Base-by-base conservation (phyloP, 805 yeast species). In the Starmerella kuoi region DNA sequence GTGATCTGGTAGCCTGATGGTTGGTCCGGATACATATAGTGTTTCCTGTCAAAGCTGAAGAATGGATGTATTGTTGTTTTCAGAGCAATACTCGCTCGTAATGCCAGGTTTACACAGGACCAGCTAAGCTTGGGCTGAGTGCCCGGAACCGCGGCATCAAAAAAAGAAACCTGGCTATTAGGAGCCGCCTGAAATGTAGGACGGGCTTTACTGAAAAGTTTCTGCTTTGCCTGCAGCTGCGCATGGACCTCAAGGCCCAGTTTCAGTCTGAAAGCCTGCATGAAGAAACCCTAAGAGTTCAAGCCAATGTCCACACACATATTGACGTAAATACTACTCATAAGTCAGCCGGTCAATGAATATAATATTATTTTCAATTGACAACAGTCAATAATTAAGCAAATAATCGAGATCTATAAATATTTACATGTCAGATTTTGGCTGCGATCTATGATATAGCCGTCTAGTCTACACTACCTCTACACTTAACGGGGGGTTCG, bases 1-100 rank as follows among this genome's bases (percentile, higher is more conserved):
- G 98, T 91, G 38, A 91, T 80, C 59, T 91, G 98, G 61, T 86
- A 91, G 1, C 98, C 98, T 40, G 81, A 62, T 0, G 98, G 98
- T 58, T 91, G 97, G 60, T 91, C 98, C 1, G 87, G 88, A 59
- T 91, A 91, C 60, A 91, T 86, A 59, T 91, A 91, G 59, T 91
- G 98, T 60, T 91, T 91, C 51, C 98, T 67, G 56, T 91, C 98
- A 59, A 91, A 91, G 1, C 77, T 66, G 1, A 88, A 80, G 6
- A 55, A 49, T 0, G 60, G 49, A 44, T 72, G 73, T 14, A 91
- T 68, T 0, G 66, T 57, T 45, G 84, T 72, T 26, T 78, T 68
- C 40, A 87, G 60, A 0, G 91, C 83, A 2, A 72, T 59, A 0
- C 93, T 87, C 1, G 94, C 74, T 52, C 74, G 74, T 31, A 85